A percentile compares a stretch with the other conserved stretches of the same genome.
Evolutionary conservation across 2,329 filamentous ascomycete genomes (phyloP).

Genomic region (Teratosphaeria gauchensis): DNA sequence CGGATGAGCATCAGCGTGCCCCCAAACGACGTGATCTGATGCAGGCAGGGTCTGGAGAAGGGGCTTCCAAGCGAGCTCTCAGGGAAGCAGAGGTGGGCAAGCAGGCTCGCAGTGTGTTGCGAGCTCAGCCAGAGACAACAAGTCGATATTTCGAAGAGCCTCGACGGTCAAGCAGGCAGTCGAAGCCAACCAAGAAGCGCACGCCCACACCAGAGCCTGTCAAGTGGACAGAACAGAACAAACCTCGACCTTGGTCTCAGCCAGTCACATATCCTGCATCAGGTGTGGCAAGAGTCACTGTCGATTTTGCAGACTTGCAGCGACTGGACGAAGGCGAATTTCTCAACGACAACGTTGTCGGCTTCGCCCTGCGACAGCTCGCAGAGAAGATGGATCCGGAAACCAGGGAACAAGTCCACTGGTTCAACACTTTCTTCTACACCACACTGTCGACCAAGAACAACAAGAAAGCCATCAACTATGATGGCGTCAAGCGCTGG

Average conservation of each 20-base stretch:
- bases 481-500: slow-evolving; percentile 78
- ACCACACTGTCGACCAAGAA: slow-evolving; percentile 55
- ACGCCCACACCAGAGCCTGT: neutral
- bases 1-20: neutral
- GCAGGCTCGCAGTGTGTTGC: neutral
- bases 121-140: neutral
- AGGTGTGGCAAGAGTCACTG: slow-evolving; percentile 52
- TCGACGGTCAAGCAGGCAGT: neutral
- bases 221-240: slow-evolving; percentile 17
- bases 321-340: slow-evolving; percentile 76
- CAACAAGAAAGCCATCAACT: slow-evolving; percentile 58
- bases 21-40: neutral
- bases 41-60: neutral
- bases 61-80: neutral
- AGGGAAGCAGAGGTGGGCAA: neutral
- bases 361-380: slow-evolving; percentile 63
- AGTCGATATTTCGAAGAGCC: neutral
- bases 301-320: slow-evolving; percentile 63
- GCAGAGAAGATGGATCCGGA: slow-evolving; percentile 21
- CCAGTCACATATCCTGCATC: slow-evolving; percentile 53
- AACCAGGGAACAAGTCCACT: slow-evolving; percentile 55
- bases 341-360: slow-evolving; percentile 85
- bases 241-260: slow-evolving; percentile 18
- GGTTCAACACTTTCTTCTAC: slow-evolving; percentile 92
- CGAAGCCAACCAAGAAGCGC: neutral